Evolutionary conservation across 2,329 filamentous ascomycete genomes (phyloP), one percentile per base, ranked within the genome.

Genomic region (Cladosporium cucumerinum): DNA sequence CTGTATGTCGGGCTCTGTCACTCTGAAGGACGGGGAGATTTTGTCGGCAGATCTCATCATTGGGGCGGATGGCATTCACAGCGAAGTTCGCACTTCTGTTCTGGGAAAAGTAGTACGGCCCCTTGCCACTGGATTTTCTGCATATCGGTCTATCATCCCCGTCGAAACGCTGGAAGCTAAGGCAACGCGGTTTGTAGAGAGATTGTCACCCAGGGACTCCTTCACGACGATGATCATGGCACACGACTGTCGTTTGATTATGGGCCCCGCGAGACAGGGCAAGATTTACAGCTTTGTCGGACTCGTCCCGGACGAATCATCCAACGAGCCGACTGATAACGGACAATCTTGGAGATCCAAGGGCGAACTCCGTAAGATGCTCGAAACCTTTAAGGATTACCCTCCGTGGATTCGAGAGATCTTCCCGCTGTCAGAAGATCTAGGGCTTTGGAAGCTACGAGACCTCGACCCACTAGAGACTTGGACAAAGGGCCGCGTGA

Each of bases 171-270:
- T 69, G 28, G 62, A 66, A 2, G n/a, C n/a, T n/a, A n/a, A n/a
- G n/a, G n/a, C n/a, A n/a, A n/a, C n/a, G n/a, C n/a, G n/a, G n/a
- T n/a, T n/a, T n/a, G n/a, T n/a, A n/a, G n/a, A n/a, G n/a, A n/a
- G n/a, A n/a, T n/a, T n/a, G n/a, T n/a, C n/a, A n/a, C n/a, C n/a
- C n/a, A n/a, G n/a, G n/a, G n/a, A n/a, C n/a, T 71, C 72, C 5
- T 75, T 74, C 59, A 83, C 81, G 2, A 79, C 79, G 0, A 82
- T 83, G 81, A 72, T 83, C 2, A 72, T 82, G 64, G 80, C 76
- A 0, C 77, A 81, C 32, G 73, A 78, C 30, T 69, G 67, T 39
- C 66, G 71, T 5, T 46, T 72, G n/a, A 77, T 83, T 39, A 81
- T 82, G 79, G 81, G 80, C 2, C 81, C 81, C 1, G 79, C 77